Base-by-base conservation (phyloP, 495 filamentous ascomycete genomes). In the Neurospora sp. region DNA sequence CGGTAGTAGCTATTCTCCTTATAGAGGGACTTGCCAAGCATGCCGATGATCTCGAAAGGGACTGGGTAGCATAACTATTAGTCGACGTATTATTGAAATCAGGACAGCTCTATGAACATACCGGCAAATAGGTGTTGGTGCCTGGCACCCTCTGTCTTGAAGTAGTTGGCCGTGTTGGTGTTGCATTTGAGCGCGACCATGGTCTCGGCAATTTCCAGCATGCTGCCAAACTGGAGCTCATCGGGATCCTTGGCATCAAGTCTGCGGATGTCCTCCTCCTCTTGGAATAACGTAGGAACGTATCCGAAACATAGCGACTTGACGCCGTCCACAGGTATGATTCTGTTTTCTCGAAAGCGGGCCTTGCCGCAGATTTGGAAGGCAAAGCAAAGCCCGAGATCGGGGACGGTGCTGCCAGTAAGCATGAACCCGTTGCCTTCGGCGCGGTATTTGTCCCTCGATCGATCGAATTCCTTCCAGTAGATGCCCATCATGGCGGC, bases 391-490 rank as follows among this genome's bases (percentile, higher is more conserved):
- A 86, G 77, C 16, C 85, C 85, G 6, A 85, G 78, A 8, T 86
- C 84, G 41, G 80, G 73, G 7, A 82, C 78, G 11, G 79, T 73
- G 2, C 80, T 77, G 40, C 85, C 85, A 2, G 81, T 83, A 38
- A 87, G 71, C 59, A 86, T 83, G 74, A 78, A 85, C 1, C 85
- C 85, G 73, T 87, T 87, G 3, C 85, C 85, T 74, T 86, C 85
- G 46, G 80, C 85, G 39, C 85, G 80, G 59, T 86, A 84, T 3
- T 80, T 80, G 74, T 85, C 83, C 42, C 76, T 76, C 10, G 73
- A 78, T 18, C 82, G 73, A 75, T 86, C 81, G 72, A 85, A 86
- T 71, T 83, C 83, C 71, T 82, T 83, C 85, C 85, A 87, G 76
- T 87, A 79, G 11, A 87, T 80, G 0, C 85, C 85, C 69, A 87